Conservation (phyloP, 805 yeast species). For the Candida coquimbonensis region DNA sequence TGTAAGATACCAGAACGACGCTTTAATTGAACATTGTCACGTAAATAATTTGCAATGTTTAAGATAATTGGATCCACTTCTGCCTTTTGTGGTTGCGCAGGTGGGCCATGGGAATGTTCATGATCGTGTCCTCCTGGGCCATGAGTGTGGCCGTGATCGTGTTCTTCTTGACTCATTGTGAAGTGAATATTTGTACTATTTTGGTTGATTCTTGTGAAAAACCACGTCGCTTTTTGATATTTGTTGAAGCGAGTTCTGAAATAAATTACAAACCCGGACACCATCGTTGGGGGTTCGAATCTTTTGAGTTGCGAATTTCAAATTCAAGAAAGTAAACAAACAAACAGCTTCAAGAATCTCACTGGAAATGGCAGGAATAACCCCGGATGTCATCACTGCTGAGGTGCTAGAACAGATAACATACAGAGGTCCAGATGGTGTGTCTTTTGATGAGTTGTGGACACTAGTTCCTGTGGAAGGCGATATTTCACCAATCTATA, state of each 20-base stretch:
- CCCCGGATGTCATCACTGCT: slow-evolving; percentile 31
- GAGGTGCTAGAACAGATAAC: slow-evolving; percentile 27
- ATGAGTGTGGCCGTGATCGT: neutral
- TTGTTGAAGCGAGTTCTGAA: neutral
- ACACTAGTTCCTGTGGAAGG: slow-evolving; percentile 13
- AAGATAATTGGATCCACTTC: slow-evolving; percentile 45
- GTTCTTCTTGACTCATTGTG: slow-evolving; percentile 5
- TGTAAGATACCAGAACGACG: slow-evolving; percentile 76
- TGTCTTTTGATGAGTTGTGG: slow-evolving; percentile 29
- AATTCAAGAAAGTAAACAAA: slow-evolving; percentile 1
- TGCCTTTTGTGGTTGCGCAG: neutral
- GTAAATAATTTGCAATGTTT: slow-evolving; percentile 64
- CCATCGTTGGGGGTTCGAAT: slow-evolving; percentile 2
- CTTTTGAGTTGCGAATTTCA: neutral
- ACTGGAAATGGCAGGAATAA: neutral
- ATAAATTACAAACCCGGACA: neutral
- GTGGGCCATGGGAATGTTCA: neutral
- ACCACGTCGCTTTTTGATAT: neutral
- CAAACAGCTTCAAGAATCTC: neutral
- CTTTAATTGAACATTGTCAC: slow-evolving; percentile 61
- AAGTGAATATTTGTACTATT: neutral
- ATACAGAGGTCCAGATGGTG: slow-evolving; percentile 29
- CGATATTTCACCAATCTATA: slow-evolving; percentile 25
- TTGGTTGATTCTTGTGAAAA: neutral
- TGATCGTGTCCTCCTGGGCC: slow-evolving; percentile 1